Evolutionary conservation across 805 yeast species (phyloP).

Genomic region (Cyberlindnera xishuangbannaensis): DNA sequence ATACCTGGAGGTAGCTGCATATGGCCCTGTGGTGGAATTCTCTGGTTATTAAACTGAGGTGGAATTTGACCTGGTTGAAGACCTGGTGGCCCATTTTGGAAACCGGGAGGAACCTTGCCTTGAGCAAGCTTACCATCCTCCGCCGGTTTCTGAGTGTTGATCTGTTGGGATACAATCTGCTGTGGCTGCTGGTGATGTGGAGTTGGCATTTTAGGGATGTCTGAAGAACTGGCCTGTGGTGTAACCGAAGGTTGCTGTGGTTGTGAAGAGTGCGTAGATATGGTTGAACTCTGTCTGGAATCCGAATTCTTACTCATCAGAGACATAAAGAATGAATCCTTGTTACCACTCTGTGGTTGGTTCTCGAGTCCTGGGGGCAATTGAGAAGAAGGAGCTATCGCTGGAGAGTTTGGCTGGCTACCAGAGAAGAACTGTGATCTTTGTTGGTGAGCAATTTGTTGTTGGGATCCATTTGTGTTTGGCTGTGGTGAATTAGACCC

Average conservation of each 20-base stretch:
- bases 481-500: slow-evolving; percentile 1
- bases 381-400: slow-evolving; percentile 6
- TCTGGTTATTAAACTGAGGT: slow-evolving; percentile 16
- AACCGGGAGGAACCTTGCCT: slow-evolving; percentile 4
- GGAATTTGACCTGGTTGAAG: slow-evolving; percentile 14
- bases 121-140: slow-evolving; percentile 1
- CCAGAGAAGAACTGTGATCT: slow-evolving; percentile 15
- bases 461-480: background rate
- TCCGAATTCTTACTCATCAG: slow-evolving; percentile 18
- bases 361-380: slow-evolving; percentile 20
- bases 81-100: slow-evolving; percentile 8
- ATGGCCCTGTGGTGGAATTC: slow-evolving; percentile 7
- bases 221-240: no score
- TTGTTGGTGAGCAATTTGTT: slow-evolving; percentile 1
- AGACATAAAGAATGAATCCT: slow-evolving; percentile 24
- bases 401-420: slow-evolving; percentile 8
- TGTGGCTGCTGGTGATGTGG: no score
- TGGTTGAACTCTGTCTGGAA: slow-evolving; percentile 3
- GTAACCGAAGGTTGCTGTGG: slow-evolving; percentile 4
- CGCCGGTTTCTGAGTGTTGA: background rate
- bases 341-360: slow-evolving; percentile 11
- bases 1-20: slow-evolving; percentile 16
- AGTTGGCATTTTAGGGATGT: no score
- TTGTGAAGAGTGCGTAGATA: slow-evolving; percentile 2
- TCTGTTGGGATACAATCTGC: no score